These are phyloP conservation scores for Capsicum chinense DNA, from an alignment of 257 asterid species.

Conservation along the genomic window DNA sequence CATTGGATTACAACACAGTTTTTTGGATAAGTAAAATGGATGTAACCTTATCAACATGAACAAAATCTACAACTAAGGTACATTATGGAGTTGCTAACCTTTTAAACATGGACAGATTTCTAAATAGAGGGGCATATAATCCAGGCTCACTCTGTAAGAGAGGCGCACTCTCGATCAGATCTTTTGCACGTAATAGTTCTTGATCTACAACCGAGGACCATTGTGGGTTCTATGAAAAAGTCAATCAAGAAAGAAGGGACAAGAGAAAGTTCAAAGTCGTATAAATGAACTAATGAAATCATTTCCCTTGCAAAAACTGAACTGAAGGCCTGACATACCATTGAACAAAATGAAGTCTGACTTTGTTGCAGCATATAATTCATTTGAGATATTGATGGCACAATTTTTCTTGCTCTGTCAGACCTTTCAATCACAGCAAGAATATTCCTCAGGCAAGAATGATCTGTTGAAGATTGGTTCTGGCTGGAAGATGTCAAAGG, in stretches of 20 bases:
- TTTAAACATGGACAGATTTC: constrained; percentile 43
- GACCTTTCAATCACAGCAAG: constrained; percentile 35
- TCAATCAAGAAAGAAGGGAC: neutral
- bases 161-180: constrained; percentile 42
- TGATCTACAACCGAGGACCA: constrained; percentile 40
- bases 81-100: constrained; percentile 36
- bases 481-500: constrained; percentile 32
- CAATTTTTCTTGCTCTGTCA: constrained; percentile 30
- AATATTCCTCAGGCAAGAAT: constrained; percentile 31
- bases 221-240: constrained; percentile 37
- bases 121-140: constrained; percentile 42
- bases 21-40: neutral
- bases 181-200: constrained; percentile 41
- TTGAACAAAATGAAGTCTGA: constrained; percentile 32
- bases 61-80: neutral
- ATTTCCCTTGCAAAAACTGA: neutral
- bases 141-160: constrained; percentile 27
- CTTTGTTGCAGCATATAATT: constrained; percentile 41
- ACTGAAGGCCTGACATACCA: constrained; percentile 31
- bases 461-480: constrained; percentile 30
- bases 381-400: constrained; percentile 48
- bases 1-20: neutral
- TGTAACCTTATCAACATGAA: neutral
- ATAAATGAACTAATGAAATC: neutral
- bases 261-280: neutral